Base-by-base conservation (phyloP, 768 basidiomycete species). In the Termitomyces sp. region DNA sequence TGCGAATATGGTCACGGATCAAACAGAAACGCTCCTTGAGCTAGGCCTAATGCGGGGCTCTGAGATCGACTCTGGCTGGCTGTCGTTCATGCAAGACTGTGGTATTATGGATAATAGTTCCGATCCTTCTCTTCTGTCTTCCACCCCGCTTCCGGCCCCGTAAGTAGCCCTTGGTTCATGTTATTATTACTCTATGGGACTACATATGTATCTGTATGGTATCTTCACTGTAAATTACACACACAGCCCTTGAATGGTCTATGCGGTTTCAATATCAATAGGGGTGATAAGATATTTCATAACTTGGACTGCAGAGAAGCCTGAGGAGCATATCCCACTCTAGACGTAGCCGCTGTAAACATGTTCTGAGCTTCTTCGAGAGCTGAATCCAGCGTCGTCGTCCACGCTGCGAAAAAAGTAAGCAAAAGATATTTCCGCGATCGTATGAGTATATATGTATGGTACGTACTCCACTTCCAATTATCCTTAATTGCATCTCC, bases 11-110 rank as follows among this genome's bases (percentile, higher is more conserved):
- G 50, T 49, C 10, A 56, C 59, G 12, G 71, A 73, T 55, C 66
- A 70, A 6, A 65, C 69, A 31, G 74, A 72, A n/a, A 71, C 74
- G 14, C 68, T 76, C 62, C 71, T 80, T 6, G 80, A 81, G 60
- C 68, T 82, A 56, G 81, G 80, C 20, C 63, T 82, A 43, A 74
- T 78, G 54, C 76, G 74, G 38, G 79, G 80, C 61, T 77, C 77
- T 46, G 75, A 75, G 31, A 77, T 80, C 71, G 80, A 83, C 63
- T 76, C 78, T 5, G 77, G 76, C 7, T 83, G 82, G 82, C 60
- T 81, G 45, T 75, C 78, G 9, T 82, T 82, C 63, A 81, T 82
- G 71, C 74, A 74, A 40, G 79, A 82, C 65, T 81, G 77, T 67
- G 82, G 82, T 7, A 80, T 83, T 54, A 77, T 79, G 74, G 78